Conservation (phyloP, 441 rosid genomes). For the Capsella rubella region DNA sequence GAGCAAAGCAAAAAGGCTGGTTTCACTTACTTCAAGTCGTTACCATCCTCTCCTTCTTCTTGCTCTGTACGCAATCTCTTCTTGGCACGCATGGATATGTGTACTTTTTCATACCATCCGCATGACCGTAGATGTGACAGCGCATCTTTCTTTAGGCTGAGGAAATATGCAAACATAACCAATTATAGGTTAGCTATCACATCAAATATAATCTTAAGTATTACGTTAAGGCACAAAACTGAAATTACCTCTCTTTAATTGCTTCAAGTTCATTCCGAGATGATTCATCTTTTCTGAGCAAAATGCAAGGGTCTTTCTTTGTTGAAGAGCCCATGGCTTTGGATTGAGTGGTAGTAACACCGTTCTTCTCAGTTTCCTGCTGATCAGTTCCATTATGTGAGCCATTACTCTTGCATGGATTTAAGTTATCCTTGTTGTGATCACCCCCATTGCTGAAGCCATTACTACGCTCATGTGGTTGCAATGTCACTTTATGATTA, state of each 20-base stretch:
- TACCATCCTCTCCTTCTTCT: slow-evolving; percentile 52
- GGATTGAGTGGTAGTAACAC: slow-evolving; percentile 42
- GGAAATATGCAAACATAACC: background rate
- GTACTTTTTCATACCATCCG: slow-evolving; percentile 74
- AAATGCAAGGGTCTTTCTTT: slow-evolving; percentile 55
- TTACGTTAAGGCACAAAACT: slow-evolving; percentile 28
- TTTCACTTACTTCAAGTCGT: slow-evolving; percentile 66
- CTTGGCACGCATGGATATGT: slow-evolving; percentile 62
- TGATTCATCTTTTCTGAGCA: slow-evolving; percentile 67
- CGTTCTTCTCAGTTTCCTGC: slow-evolving; percentile 46
- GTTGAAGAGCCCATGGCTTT: slow-evolving; percentile 47
- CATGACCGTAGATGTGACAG: slow-evolving; percentile 61
- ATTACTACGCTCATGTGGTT: slow-evolving; percentile 28
- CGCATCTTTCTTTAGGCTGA: slow-evolving; percentile 75
- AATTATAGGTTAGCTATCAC: slow-evolving; percentile 21
- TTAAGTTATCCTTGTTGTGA: slow-evolving; percentile 45
- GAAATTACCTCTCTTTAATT: slow-evolving; percentile 73
- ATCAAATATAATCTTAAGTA: background rate
- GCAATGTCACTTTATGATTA: slow-evolving; percentile 23
- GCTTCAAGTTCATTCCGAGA: slow-evolving; percentile 66
- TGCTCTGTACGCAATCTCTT: slow-evolving; percentile 59
- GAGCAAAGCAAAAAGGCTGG: background rate
- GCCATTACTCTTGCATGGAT: slow-evolving; percentile 49
- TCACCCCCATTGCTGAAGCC: slow-evolving; percentile 39
- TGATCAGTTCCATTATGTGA: slow-evolving; percentile 41